These are phyloP conservation scores for Neurospora sp. DNA, from an alignment of 495 filamentous ascomycete genomes.

Conservation along the genomic window DNA sequence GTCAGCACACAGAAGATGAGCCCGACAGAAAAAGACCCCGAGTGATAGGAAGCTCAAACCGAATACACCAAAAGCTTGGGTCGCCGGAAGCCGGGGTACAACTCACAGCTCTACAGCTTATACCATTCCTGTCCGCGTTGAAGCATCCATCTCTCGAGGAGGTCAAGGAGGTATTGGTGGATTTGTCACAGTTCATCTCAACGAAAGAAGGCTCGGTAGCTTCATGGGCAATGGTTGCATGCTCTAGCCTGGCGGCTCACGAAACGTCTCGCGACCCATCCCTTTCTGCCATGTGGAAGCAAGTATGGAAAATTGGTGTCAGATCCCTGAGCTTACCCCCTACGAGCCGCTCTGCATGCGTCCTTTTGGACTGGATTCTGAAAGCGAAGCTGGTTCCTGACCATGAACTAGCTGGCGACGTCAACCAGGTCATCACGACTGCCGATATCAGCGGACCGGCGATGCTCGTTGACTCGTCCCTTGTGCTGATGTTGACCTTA, in stretches of 20 bases:
- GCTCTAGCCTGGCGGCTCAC: slow-evolving; percentile 26
- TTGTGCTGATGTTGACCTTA: slow-evolving; percentile 61
- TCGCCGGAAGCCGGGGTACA: slow-evolving; percentile 44
- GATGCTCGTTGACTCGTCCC: slow-evolving; percentile 63
- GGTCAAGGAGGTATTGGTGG: slow-evolving; percentile 25
- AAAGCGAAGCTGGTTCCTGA: slow-evolving; percentile 52
- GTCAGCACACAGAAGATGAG: slow-evolving; percentile 14
- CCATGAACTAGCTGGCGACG: slow-evolving; percentile 48
- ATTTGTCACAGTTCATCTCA: slow-evolving; percentile 23
- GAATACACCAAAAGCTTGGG: slow-evolving; percentile 51
- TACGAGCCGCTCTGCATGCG: slow-evolving; percentile 71
- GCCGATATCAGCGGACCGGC: slow-evolving; percentile 75
- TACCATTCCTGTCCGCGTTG: slow-evolving; percentile 56
- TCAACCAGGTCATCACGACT: slow-evolving; percentile 59
- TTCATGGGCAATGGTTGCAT: slow-evolving; percentile 49
- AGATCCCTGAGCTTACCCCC: slow-evolving; percentile 58
- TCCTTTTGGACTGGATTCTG: slow-evolving; percentile 60
- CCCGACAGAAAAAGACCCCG: slow-evolving; percentile 54
- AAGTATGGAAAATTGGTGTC: slow-evolving; percentile 63
- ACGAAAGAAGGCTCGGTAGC: slow-evolving; percentile 28
- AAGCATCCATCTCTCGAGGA: slow-evolving; percentile 27
- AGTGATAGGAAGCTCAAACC: slow-evolving; percentile 44
- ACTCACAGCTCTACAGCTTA: slow-evolving; percentile 63
- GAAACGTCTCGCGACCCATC: slow-evolving; percentile 13
- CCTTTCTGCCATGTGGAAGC: slow-evolving; percentile 46